Conservation (phyloP, 495 filamentous ascomycete genomes). For the Usnea hakonensis region DNA sequence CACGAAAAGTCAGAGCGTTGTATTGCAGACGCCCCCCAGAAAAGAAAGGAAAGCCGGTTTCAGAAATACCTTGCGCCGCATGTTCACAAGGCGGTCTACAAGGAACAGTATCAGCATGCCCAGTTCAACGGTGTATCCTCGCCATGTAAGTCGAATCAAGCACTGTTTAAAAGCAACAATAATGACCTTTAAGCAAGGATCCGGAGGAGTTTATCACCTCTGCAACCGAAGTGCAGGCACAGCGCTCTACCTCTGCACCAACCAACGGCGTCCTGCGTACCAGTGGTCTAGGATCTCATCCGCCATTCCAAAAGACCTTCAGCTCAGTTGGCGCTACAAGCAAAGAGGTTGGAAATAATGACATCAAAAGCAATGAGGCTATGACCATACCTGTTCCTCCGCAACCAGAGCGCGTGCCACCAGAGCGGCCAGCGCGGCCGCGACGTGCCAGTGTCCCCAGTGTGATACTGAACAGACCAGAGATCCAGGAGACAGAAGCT, state of each 20-base stretch:
- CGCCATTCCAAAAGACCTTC: neutral
- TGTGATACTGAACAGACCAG: constrained; percentile 18
- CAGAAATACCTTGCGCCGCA: constrained; percentile 21
- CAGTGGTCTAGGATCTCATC: constrained; percentile 23
- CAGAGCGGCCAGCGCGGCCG: constrained; percentile 17
- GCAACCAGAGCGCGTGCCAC: constrained; percentile 11
- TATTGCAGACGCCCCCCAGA: constrained; percentile 3
- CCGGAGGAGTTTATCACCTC: constrained; percentile 24
- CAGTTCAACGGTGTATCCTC: constrained; percentile 16
- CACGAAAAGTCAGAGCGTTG: constrained; percentile 6
- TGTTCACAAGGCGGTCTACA: constrained; percentile 21
- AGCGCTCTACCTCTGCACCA: constrained; percentile 22
- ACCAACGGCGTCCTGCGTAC: constrained; percentile 17
- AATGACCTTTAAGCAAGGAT: constrained; percentile 17
- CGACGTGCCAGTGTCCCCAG: constrained; percentile 24
- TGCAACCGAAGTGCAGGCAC: constrained; percentile 16
- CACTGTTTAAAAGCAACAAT: neutral
- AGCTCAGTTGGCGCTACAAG: constrained; percentile 1
- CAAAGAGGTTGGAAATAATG: neutral
- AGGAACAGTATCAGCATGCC: constrained; percentile 25
- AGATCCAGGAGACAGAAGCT: constrained; percentile 16
- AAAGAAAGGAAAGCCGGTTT: constrained; percentile 21
- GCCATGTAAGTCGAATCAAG: constrained; percentile 13
- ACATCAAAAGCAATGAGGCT: neutral
- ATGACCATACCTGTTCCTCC: neutral